These are phyloP conservation scores for Prunus armeniaca DNA, from an alignment of 306 rosid species.

Conservation along the genomic window DNA sequence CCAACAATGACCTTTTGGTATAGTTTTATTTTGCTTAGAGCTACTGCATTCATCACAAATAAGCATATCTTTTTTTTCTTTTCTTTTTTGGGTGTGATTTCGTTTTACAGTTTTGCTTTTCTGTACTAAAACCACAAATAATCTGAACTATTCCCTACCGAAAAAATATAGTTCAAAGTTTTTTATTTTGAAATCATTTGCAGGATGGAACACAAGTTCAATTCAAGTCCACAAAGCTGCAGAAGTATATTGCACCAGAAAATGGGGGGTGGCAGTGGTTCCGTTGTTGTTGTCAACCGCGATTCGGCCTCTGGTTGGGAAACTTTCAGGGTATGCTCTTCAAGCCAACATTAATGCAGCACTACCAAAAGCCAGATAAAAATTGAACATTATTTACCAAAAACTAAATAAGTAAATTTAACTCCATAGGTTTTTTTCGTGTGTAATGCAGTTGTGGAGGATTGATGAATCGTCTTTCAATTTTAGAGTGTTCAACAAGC, in stretches of 20 bases:
- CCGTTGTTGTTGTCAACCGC: conserved; percentile 48
- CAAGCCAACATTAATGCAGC: not conserved
- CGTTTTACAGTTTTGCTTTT: no score
- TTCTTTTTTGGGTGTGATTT: no score
- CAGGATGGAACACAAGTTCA: conserved; percentile 74
- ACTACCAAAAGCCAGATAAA: not conserved
- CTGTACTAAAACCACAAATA: no score
- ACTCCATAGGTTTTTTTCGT: not conserved
- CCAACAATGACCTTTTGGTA: conserved; percentile 64
- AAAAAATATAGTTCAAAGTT: not conserved
- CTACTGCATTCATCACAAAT: no score
- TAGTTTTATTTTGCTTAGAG: not conserved
- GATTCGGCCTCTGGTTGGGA: conserved; percentile 47
- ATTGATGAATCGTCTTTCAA: conserved; percentile 48
- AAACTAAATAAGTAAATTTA: no score
- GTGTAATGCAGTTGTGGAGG: conserved; percentile 55
- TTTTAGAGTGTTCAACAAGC: conserved; percentile 51
- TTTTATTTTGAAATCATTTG: not conserved
- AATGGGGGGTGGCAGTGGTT: conserved; percentile 69
- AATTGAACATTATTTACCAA: not conserved
- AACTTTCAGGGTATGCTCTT: conserved; percentile 53
- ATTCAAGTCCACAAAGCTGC: conserved; percentile 47
- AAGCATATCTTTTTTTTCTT: no score
- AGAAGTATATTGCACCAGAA: conserved; percentile 46
- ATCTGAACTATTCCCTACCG: no score